These are phyloP conservation scores for Adansonia grandidieri DNA, from an alignment of 441 rosid genomes.

Conservation along the genomic window DNA sequence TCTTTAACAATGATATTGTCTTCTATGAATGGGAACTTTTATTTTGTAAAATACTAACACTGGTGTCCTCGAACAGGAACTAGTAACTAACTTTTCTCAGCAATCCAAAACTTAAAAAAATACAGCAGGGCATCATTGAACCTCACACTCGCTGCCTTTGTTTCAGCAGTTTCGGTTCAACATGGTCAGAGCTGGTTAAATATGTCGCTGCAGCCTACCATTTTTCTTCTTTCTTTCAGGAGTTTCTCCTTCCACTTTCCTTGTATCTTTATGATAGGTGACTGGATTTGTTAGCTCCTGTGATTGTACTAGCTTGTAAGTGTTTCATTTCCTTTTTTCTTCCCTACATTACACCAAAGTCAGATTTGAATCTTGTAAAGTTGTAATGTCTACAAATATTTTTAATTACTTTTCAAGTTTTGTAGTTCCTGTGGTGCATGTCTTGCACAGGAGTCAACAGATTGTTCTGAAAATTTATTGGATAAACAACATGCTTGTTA, in stretches of 20 bases:
- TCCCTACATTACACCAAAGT: no score
- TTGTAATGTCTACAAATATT: no score
- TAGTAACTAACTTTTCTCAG: conserved; percentile 54
- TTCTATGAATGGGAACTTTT: not conserved
- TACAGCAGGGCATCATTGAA: conserved; percentile 23
- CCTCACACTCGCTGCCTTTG: not conserved
- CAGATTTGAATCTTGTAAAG: no score
- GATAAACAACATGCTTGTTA: no score
- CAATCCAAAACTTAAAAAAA: conserved; percentile 41
- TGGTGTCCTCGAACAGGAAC: conserved; percentile 50
- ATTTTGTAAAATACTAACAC: conserved; percentile 15
- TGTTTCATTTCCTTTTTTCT: no score
- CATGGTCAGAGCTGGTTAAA: conserved; percentile 23
- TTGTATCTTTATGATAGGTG: no score
- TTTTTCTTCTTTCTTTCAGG: conserved; percentile 1
- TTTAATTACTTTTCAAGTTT: no score
- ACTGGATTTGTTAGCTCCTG: no score
- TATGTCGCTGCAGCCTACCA: conserved; percentile 23
- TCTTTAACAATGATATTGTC: not conserved
- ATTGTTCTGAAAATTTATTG: no score
- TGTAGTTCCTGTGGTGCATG: no score
- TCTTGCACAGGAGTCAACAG: no score
- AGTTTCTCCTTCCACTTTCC: conserved; percentile 10
- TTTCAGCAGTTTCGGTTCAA: not conserved
- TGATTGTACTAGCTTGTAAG: no score